Percentiles rank a stretch among this genome's conserved stretches.
These are phyloP conservation scores for Barnettozyma hawaiiensis DNA, from an alignment of 1,139 yeast species.

Conservation along the genomic window DNA sequence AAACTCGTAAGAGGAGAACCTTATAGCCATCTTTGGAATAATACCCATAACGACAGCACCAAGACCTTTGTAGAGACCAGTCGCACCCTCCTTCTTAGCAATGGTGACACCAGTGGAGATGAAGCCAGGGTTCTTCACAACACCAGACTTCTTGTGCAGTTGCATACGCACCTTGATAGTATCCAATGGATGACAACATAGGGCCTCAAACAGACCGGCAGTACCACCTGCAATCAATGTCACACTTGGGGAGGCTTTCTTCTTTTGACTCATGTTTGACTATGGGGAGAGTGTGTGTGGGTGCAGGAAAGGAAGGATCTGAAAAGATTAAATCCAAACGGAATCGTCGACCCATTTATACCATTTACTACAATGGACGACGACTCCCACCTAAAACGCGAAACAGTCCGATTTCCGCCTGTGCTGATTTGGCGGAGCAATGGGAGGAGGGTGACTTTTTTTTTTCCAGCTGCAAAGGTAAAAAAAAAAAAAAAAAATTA, in stretches of 20 bases:
- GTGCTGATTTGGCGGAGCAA: slow-evolving; percentile 2
- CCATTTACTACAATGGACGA: background rate
- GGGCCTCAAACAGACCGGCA: slow-evolving; percentile 94
- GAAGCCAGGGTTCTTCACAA: slow-evolving; percentile 77
- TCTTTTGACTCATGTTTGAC: slow-evolving; percentile 20
- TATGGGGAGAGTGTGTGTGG: no score
- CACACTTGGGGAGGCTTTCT: slow-evolving; percentile 44
- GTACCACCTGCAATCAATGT: slow-evolving; percentile 95
- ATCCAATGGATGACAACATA: slow-evolving; percentile 92
- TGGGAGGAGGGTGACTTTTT: slow-evolving; percentile 4
- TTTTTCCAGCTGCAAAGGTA: no score
- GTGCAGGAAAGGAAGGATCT: no score
- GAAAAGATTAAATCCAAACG: no score
- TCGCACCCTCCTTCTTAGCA: slow-evolving; percentile 72
- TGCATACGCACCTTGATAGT: slow-evolving; percentile 98
- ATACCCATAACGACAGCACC: slow-evolving; percentile 97
- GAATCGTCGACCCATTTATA: background rate
- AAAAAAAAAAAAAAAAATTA: background rate
- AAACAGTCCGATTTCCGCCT: slow-evolving; percentile 4
- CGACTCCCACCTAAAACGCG: background rate
- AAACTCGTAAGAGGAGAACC: slow-evolving; percentile 90
- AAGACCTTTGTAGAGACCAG: slow-evolving; percentile 89
- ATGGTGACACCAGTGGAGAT: slow-evolving; percentile 74
- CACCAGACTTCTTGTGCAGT: slow-evolving; percentile 57
- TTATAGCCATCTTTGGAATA: slow-evolving; percentile 96